These are phyloP conservation scores for Ormosia semicastrata DNA, from an alignment of 306 rosid species.

Conservation along the genomic window DNA sequence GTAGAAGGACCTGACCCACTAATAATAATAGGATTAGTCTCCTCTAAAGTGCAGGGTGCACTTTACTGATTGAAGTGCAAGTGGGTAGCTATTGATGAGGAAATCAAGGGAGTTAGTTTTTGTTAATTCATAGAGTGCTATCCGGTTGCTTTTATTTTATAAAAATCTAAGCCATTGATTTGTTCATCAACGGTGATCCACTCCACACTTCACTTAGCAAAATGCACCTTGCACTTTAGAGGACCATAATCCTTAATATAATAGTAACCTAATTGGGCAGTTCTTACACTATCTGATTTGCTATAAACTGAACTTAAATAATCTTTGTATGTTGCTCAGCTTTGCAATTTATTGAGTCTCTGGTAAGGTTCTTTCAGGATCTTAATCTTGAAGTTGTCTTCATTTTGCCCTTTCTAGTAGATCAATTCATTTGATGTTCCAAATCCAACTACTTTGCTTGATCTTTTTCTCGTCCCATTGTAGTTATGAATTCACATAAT, in stretches of 20 bases:
- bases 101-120: background rate
- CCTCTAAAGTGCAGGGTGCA: background rate
- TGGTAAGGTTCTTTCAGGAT: slow-evolving; percentile 12
- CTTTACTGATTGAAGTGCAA: background rate
- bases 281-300: background rate
- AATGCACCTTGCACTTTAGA: background rate
- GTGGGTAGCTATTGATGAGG: slow-evolving; percentile 13
- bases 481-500: background rate
- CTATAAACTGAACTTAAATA: background rate
- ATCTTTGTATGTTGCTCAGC: background rate
- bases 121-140: background rate
- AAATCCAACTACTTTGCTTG: background rate
- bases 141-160: slow-evolving; percentile 6
- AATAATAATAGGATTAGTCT: background rate
- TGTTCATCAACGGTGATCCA: background rate
- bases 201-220: background rate
- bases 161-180: background rate
- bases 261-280: background rate
- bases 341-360: slow-evolving; percentile 14
- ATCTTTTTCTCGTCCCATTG: background rate
- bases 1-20: background rate
- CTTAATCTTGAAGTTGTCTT: background rate
- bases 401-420: slow-evolving; percentile 7
- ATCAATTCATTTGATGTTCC: slow-evolving; percentile 6
- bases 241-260: background rate